A percentile compares a stretch with the other conserved stretches of the same genome.
phyloP scores from a whole-genome alignment of 352 stramenopile genomes.

The Bremia lactucae region DNA sequence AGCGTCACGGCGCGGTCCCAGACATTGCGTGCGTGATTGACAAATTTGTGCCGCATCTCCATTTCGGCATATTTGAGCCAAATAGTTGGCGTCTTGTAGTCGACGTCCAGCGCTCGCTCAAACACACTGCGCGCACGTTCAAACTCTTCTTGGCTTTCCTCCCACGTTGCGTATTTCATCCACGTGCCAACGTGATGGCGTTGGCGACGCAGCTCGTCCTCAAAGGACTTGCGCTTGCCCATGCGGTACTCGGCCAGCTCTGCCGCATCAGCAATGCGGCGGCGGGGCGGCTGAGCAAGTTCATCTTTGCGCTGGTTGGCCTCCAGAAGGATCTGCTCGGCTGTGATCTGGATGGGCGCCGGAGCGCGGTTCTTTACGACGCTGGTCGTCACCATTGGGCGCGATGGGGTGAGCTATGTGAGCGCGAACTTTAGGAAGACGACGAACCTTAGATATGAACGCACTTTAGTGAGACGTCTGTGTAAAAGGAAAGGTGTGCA shows the following conservation, averaged over 20 bases:
- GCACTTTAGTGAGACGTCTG: no score
- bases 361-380: conserved; percentile 97
- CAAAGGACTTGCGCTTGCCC: conserved; percentile 88
- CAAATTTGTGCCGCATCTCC: conserved; percentile 98
- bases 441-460: no score
- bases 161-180: conserved; percentile 98
- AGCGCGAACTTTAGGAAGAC: no score
- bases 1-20: conserved; percentile 91
- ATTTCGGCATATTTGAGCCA: conserved; percentile 99
- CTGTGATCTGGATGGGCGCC: conserved; percentile 98
- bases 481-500: no score
- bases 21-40: conserved; percentile 97
- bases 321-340: conserved; percentile 97
- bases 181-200: conserved; percentile 93
- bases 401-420: no score
- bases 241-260: conserved; percentile 90
- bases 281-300: conserved; percentile 52
- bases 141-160: conserved; percentile 98
- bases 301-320: conserved; percentile 85
- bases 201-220: conserved; percentile 94
- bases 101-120: conserved; percentile 96
- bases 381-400: conserved; percentile 81
- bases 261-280: conserved; percentile 83
- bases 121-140: conserved; percentile 93
- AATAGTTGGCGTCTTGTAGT: conserved; percentile 90